Evolutionary conservation across 495 filamentous ascomycete species (phyloP).

Genomic region (Friedmanniomyces endolithicus): DNA sequence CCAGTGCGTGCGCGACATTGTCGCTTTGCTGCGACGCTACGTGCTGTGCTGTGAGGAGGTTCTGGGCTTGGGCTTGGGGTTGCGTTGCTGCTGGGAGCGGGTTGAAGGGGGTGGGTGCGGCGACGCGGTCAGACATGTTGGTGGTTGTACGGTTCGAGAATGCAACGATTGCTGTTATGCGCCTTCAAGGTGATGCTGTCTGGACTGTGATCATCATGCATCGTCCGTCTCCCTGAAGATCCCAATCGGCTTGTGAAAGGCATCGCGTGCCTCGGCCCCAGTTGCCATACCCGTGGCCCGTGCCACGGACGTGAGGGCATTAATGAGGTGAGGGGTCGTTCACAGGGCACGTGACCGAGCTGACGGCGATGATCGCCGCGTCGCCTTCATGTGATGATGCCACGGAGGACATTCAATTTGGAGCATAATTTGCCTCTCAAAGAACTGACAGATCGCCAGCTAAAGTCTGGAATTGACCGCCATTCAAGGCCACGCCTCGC

Average conservation of each 20-base stretch:
- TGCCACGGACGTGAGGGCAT: too few relatives aligned
- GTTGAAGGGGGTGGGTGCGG: conserved; percentile 10
- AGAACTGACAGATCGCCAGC: not conserved
- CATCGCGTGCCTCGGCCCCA: conserved; percentile 1
- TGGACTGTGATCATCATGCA: not conserved
- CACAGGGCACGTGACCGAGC: not conserved
- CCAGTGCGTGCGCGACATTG: conserved; percentile 80
- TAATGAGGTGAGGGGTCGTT: not conserved
- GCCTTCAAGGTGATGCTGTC: too few relatives aligned
- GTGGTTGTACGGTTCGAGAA: not conserved
- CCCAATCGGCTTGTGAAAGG: conserved; percentile 1
- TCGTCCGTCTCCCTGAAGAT: not conserved
- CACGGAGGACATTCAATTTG: too few relatives aligned
- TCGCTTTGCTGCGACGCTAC: conserved; percentile 61
- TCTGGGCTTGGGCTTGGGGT: conserved; percentile 5
- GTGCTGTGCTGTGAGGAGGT: conserved; percentile 24
- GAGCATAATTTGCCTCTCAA: too few relatives aligned
- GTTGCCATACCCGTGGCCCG: too few relatives aligned
- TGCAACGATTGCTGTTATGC: not conserved
- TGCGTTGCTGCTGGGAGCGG: conserved; percentile 8
- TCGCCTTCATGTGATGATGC: too few relatives aligned
- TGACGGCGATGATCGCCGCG: too few relatives aligned
- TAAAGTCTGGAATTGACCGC: not conserved
- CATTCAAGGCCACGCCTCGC: not conserved
- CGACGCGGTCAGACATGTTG: conserved; percentile 9